These are phyloP conservation scores for Neopestalotiopsis sp. DNA, from an alignment of 2,329 filamentous ascomycete species.

Conservation along the genomic window DNA sequence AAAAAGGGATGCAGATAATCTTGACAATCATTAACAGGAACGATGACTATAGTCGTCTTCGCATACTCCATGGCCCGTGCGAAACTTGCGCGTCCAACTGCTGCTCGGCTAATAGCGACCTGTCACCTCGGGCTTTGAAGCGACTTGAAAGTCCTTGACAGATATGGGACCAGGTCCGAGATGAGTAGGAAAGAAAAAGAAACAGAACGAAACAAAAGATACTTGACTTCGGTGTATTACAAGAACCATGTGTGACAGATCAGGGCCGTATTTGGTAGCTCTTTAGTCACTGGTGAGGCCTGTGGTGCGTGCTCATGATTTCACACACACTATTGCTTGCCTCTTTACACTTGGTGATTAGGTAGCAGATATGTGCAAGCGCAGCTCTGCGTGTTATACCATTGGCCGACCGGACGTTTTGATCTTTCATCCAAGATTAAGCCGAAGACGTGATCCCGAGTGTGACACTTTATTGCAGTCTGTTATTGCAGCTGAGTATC, in stretches of 20 bases:
- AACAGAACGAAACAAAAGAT: background rate
- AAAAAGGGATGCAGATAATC: background rate
- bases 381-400: background rate
- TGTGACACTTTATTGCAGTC: background rate
- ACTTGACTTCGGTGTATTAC: background rate
- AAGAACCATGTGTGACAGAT: background rate
- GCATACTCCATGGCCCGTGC: background rate
- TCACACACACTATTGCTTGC: background rate
- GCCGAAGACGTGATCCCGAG: conserved; percentile 8
- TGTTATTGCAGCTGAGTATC: conserved; percentile 4
- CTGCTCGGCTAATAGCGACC: background rate
- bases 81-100: background rate
- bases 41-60: background rate
- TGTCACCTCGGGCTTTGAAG: background rate
- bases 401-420: conserved; percentile 11
- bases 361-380: no score
- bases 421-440: conserved; percentile 15
- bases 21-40: background rate
- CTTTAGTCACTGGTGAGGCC: background rate
- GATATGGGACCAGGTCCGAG: background rate
- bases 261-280: background rate
- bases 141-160: background rate
- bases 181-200: background rate
- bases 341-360: background rate
- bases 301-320: no score